Evolutionary conservation across 495 filamentous ascomycete species (phyloP).

Genomic region (Melanomma pulvis-pyrius): DNA sequence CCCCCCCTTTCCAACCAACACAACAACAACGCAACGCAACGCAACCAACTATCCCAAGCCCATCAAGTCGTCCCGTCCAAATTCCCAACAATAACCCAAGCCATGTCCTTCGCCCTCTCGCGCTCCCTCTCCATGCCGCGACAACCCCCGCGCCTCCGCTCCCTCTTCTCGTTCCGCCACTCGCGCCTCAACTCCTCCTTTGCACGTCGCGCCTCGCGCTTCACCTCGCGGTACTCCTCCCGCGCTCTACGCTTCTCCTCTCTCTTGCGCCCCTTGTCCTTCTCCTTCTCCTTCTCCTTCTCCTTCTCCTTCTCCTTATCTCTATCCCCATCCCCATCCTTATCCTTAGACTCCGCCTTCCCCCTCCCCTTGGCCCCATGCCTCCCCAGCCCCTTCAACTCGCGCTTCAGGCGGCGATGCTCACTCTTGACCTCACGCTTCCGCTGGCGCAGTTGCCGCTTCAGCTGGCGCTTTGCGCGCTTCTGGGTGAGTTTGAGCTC

Average conservation of each 20-base stretch:
- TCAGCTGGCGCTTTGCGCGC: conserved; percentile 14
- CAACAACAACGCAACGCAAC: too few species aligned
- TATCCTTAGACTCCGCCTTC: too few species aligned
- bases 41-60: background rate
- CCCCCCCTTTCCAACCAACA: too few species aligned
- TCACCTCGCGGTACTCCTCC: background rate
- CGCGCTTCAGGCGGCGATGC: conserved; percentile 5
- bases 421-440: conserved; percentile 24
- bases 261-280: background rate
- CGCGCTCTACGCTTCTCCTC: background rate
- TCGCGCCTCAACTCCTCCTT: conserved; percentile 6
- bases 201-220: conserved; percentile 2
- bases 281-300: conserved; percentile 7
- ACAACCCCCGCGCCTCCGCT: conserved; percentile 2
- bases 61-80: conserved; percentile 1
- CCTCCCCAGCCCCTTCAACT: conserved; percentile 6
- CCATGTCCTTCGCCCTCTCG: conserved; percentile 9
- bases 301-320: too few species aligned
- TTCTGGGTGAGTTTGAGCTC: conserved; percentile 31
- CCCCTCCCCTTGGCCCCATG: too few species aligned
- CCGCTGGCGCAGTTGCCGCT: background rate
- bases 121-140: background rate
- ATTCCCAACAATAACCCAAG: conserved; percentile 38
- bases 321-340: too few species aligned
- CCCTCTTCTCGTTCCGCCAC: conserved; percentile 7